Conservation (phyloP, 768 basidiomycete species). For the Boletus sensibilis region DNA sequence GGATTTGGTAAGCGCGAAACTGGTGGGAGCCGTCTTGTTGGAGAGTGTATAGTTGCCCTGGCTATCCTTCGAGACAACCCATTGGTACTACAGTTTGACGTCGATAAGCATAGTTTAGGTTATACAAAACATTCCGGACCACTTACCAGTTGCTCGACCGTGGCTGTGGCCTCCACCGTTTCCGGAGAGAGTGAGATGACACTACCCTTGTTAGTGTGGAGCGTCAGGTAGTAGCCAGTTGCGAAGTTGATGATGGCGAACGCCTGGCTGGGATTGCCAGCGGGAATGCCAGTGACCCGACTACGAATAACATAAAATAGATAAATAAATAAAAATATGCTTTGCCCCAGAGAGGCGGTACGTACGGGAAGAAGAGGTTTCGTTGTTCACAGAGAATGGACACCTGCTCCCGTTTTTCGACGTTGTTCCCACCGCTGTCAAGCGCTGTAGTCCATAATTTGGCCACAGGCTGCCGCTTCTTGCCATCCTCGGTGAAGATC, state of each 20-base stretch:
- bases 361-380: constrained; percentile 4
- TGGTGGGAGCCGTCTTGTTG: neutral
- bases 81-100: constrained; percentile 4
- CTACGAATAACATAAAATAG: neutral
- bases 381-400: constrained; percentile 5
- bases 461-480: neutral
- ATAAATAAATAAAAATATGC: neutral
- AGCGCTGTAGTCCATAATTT: neutral
- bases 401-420: constrained; percentile 6
- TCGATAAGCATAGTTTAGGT: neutral
- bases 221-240: constrained; percentile 8
- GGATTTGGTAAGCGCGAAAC: constrained; percentile 1
- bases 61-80: constrained; percentile 3
- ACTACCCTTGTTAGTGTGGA: neutral
- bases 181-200: neutral
- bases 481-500: constrained; percentile 1
- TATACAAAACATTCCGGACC: neutral
- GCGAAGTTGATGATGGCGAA: constrained; percentile 10
- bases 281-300: neutral
- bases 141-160: neutral
- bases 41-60: constrained; percentile 6
- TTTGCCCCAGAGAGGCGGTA: neutral
- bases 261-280: neutral
- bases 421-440: neutral
- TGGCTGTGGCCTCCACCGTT: neutral